Conservation (phyloP, 129 eudicot species). For the Flaveria trinervia region DNA sequence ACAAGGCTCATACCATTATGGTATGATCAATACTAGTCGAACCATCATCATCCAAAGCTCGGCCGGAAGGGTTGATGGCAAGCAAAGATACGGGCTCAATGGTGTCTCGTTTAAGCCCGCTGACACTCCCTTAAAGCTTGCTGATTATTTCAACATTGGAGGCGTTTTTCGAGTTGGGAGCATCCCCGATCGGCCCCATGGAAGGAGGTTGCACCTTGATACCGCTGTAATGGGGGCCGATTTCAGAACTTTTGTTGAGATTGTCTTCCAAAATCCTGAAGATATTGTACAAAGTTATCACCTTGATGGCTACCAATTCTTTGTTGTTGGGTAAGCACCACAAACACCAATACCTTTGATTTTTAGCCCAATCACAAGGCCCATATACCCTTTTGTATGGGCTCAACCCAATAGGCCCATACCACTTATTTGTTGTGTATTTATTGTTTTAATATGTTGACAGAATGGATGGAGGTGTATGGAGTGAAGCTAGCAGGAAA, state of each 20-base stretch:
- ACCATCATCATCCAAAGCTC: slow-evolving; percentile 75
- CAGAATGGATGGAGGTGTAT: slow-evolving; percentile 96
- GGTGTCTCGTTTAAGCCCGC: slow-evolving; percentile 68
- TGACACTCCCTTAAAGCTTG: slow-evolving; percentile 88
- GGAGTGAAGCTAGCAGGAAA: slow-evolving; percentile 68
- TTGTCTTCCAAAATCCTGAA: slow-evolving; percentile 73
- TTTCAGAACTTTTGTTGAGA: slow-evolving; percentile 68
- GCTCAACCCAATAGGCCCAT: too few species aligned
- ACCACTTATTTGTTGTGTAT: too few species aligned
- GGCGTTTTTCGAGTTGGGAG: slow-evolving; percentile 85
- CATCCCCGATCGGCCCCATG: slow-evolving; percentile 55
- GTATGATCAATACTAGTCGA: slow-evolving; percentile 67
- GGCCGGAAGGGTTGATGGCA: slow-evolving; percentile 65
- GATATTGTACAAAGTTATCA: slow-evolving; percentile 79
- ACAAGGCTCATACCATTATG: slow-evolving; percentile 97
- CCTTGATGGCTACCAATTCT: slow-evolving; percentile 84
- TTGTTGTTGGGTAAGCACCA: slow-evolving; percentile 77
- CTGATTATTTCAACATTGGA: slow-evolving; percentile 74
- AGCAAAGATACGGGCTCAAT: slow-evolving; percentile 84
- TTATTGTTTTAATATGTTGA: background rate
- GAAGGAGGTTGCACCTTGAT: slow-evolving; percentile 61
- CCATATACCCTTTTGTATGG: background rate
- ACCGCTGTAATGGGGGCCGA: slow-evolving; percentile 83
- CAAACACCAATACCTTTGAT: background rate
- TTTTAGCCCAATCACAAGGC: background rate